Base-by-base conservation (phyloP, 768 basidiomycete species). In the Trametopsis cervina region DNA sequence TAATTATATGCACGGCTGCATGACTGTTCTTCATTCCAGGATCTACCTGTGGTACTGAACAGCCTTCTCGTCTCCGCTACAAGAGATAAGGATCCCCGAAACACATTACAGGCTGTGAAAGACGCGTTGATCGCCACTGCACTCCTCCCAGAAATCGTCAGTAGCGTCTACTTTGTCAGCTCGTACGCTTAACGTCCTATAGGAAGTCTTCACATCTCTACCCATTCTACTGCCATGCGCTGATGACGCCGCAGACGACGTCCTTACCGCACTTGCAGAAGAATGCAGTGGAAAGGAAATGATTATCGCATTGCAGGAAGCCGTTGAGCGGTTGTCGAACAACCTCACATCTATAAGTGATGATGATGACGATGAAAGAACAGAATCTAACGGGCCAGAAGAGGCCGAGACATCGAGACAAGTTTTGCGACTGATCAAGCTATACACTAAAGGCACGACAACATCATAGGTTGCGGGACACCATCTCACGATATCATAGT, bases 131-230 rank as follows among this genome's bases (percentile, higher is more conserved):
- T 38, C 3, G 23, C 42, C 2, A 23, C 42, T 20, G 10, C 27
- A 4, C 11, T 44, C 12, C 9, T 25, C 23, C 39, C 29, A n/a
- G 44, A 41, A 23, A 42, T 51, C 20, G 50, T 51, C 22, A 27
- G 50, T 38, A 23, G 33, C 39, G 2, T 18, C 4, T 9, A 39
- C n/a, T 26, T 21, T 43, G 18, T 10, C n/a, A 21, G 24, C 5
- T 22, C 11, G 12, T 10, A n/a, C 25, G 23, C 10, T 18, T n/a
- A 15, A 41, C 20, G 39, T 40, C 7, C 21, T 40, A 11, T 36
- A 75, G 73, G 73, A 76, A 27, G 65, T 69, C 9, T 60, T 75
- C 25, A 57, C 60, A 2, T 33, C 73, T 20, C 55, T 75, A 22
- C 69, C 71, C 1, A 27, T 50, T 5, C 52, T 75, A 11, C 51